phyloP scores from a whole-genome alignment of 257 asterid genomes.

The Galeopsis tetrahit region DNA sequence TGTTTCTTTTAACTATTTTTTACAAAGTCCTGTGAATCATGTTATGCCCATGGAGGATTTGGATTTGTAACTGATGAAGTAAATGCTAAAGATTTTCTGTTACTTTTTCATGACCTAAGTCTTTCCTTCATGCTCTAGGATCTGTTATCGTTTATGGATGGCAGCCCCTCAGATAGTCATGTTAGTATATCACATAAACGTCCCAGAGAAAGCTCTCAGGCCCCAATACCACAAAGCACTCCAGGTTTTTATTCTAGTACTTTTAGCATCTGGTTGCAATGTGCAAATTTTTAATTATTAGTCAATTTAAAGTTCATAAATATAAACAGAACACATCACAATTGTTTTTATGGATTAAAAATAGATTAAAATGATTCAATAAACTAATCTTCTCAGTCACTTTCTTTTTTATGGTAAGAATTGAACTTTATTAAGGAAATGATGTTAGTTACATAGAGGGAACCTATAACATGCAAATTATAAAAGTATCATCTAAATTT shows the following conservation, averaged over 20 bases:
- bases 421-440: not conserved
- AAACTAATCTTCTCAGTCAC: not conserved
- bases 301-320: constrained; percentile 5
- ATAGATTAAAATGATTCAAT: not conserved
- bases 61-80: constrained; percentile 2
- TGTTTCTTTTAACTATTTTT: not conserved
- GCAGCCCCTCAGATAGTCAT: constrained; percentile 84
- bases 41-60: constrained; percentile 23
- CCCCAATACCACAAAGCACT: constrained; percentile 47
- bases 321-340: not conserved
- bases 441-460: not conserved
- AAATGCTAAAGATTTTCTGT: not conserved
- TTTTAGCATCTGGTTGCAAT: not conserved
- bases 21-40: not conserved
- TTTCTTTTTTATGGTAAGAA: not conserved
- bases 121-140: constrained; percentile 58
- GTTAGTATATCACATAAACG: constrained; percentile 77
- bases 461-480: not conserved
- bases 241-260: constrained; percentile 31
- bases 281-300: not conserved
- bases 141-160: constrained; percentile 86
- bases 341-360: not conserved
- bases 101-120: constrained; percentile 21
- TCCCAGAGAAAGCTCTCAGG: constrained; percentile 72
- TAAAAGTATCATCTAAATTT: constrained; percentile 1